These are phyloP conservation scores for Metrosideros polymorpha DNA, from an alignment of 441 rosid species.

Conservation along the genomic window DNA sequence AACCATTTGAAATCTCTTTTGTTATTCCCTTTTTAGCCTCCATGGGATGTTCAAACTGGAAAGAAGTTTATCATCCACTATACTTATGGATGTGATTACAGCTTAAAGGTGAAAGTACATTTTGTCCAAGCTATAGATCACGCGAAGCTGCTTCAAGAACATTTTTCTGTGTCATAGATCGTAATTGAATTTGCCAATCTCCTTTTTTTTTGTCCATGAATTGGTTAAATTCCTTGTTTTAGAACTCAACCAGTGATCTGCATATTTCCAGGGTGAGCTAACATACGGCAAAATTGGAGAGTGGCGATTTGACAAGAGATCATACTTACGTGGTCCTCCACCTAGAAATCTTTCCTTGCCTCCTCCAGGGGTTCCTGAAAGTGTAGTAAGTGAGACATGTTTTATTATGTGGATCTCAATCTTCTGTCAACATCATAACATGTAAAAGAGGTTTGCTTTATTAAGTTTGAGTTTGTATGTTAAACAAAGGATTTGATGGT, in stretches of 20 bases:
- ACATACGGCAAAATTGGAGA: slow-evolving; percentile 63
- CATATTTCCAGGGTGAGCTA: slow-evolving; percentile 40
- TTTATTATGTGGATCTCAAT: background rate
- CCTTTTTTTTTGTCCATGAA: background rate
- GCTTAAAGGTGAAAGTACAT: slow-evolving; percentile 36
- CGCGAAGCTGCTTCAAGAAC: background rate
- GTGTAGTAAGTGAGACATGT: slow-evolving; percentile 45
- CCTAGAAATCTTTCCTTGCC: slow-evolving; percentile 53
- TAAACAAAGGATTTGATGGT: background rate
- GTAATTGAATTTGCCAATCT: background rate
- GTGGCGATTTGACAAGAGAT: slow-evolving; percentile 73
- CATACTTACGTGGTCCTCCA: slow-evolving; percentile 46
- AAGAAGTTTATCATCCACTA: slow-evolving; percentile 57
- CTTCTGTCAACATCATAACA: background rate
- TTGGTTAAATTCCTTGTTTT: background rate
- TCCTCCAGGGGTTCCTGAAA: slow-evolving; percentile 65
- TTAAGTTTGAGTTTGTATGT: background rate
- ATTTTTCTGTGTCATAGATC: background rate
- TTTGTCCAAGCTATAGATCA: background rate
- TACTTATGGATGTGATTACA: slow-evolving; percentile 66
- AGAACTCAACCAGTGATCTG: background rate
- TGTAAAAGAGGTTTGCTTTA: background rate
- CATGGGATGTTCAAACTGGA: slow-evolving; percentile 43
- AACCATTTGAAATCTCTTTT: slow-evolving; percentile 1
- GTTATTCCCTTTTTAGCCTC: slow-evolving; percentile 40